These are phyloP conservation scores for Solanum chilense DNA, from an alignment of 257 asterid species.

Conservation along the genomic window DNA sequence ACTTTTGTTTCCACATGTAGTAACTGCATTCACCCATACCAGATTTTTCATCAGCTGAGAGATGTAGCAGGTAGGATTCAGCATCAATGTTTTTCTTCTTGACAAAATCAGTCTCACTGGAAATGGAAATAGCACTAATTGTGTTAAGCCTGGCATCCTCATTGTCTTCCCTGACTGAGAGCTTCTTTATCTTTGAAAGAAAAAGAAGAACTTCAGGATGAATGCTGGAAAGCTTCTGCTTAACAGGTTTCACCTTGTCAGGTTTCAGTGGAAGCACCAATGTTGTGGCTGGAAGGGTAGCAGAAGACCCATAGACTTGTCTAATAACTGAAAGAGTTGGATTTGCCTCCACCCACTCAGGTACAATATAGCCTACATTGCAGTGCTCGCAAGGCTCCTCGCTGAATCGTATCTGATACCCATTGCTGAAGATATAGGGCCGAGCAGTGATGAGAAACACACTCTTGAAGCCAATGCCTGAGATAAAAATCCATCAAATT, in stretches of 20 bases:
- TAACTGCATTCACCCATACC: constrained; percentile 18
- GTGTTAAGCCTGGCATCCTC: constrained; percentile 16
- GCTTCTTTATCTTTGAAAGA: constrained; percentile 21
- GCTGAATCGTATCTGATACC: constrained; percentile 21
- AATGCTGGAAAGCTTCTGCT: constrained; percentile 22
- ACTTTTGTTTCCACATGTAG: constrained; percentile 27
- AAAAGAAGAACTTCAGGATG: constrained; percentile 26
- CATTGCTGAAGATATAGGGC: constrained; percentile 31
- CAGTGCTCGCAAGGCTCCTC: constrained; percentile 26
- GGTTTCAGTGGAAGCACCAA: constrained; percentile 23
- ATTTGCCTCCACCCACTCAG: constrained; percentile 24
- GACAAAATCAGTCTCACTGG: constrained; percentile 16
- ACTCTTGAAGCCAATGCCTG: constrained; percentile 37
- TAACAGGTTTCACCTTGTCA: constrained; percentile 27
- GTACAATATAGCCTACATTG: constrained; percentile 19
- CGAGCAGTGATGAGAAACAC: constrained; percentile 26
- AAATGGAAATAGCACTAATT: constrained; percentile 15
- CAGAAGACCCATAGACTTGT: constrained; percentile 9
- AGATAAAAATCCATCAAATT: background rate
- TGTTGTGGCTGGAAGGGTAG: constrained; percentile 12
- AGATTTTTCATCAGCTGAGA: constrained; percentile 16
- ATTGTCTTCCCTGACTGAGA: constrained; percentile 20
- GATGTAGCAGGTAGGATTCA: constrained; percentile 19
- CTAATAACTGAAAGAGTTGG: constrained; percentile 4
- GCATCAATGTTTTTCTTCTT: constrained; percentile 23